phyloP scores from a whole-genome alignment of 73 alveolate genomes.

The Loxodes magnus region DNA sequence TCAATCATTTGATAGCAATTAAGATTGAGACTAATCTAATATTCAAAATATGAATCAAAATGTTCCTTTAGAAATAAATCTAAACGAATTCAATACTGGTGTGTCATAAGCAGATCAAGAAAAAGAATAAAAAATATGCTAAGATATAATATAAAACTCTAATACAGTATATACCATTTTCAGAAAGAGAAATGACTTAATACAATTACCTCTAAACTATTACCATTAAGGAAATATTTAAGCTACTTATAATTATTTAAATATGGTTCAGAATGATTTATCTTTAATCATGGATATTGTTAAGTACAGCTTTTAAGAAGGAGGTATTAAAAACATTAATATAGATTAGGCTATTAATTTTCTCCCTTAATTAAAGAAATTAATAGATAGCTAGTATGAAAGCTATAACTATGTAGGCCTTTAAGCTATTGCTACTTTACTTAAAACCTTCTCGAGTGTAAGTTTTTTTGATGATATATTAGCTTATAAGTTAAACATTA shows the following conservation, averaged over 20 bases:
- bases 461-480: too few relatives aligned
- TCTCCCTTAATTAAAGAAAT: constrained; percentile 14
- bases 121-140: too few relatives aligned
- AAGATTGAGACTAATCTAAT: too few relatives aligned
- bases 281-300: constrained; percentile 37
- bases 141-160: too few relatives aligned
- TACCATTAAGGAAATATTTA: constrained; percentile 26
- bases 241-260: constrained; percentile 31
- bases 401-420: constrained; percentile 46
- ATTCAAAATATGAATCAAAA: too few relatives aligned
- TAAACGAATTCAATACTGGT: too few relatives aligned
- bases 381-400: constrained; percentile 42
- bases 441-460: constrained; percentile 17
- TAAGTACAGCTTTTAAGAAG: constrained; percentile 34
- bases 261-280: constrained; percentile 52
- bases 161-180: too few relatives aligned
- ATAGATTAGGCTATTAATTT: constrained; percentile 22
- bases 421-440: constrained; percentile 13
- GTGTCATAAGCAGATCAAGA: too few relatives aligned
- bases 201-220: constrained; percentile 23
- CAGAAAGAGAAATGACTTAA: constrained; percentile 15
- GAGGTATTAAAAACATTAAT: constrained; percentile 22
- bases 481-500: too few relatives aligned
- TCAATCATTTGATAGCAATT: too few relatives aligned
- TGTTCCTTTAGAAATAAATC: too few relatives aligned